A percentile compares a stretch with the other conserved stretches of the same genome.
These are phyloP conservation scores for Fusarium graminum DNA, from an alignment of 2,329 filamentous ascomycete genomes.

Conservation along the genomic window DNA sequence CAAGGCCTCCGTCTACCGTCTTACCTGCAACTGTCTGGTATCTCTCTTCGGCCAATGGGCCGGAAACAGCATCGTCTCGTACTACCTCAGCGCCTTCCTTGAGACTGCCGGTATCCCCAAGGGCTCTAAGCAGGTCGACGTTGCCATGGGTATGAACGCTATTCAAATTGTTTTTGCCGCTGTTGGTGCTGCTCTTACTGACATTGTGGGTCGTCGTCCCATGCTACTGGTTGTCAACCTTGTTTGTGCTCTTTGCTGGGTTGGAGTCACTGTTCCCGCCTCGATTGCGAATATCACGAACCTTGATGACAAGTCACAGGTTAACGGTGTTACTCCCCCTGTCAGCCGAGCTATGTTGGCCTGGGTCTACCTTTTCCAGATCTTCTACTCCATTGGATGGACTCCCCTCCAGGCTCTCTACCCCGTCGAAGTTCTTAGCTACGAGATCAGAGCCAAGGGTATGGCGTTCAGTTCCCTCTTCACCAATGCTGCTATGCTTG, in stretches of 20 bases:
- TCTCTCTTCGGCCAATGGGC: conserved; percentile 63
- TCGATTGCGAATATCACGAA: conserved; percentile 53
- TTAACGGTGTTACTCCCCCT: conserved; percentile 45
- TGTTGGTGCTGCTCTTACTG: conserved; percentile 62
- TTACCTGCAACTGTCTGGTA: conserved; percentile 59
- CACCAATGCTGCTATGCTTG: conserved; percentile 55
- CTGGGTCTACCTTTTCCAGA: conserved; percentile 55
- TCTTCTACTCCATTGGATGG: conserved; percentile 59
- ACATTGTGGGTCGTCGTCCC: conserved; percentile 64
- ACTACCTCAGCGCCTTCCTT: conserved; percentile 65
- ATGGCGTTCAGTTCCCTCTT: conserved; percentile 64
- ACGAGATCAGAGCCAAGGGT: conserved; percentile 68
- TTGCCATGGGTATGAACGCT: conserved; percentile 63
- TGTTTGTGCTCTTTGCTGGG: conserved; percentile 62
- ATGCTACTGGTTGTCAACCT: conserved; percentile 63
- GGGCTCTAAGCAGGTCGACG: conserved; percentile 60
- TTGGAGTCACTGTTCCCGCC: conserved; percentile 62
- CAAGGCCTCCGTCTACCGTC: conserved; percentile 58
- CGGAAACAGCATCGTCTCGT: conserved; percentile 59
- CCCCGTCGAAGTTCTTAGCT: conserved; percentile 66
- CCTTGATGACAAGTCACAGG: conserved; percentile 45
- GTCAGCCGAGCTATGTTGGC: conserved; percentile 62
- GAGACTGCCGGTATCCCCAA: conserved; percentile 63
- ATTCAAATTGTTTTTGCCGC: conserved; percentile 63
- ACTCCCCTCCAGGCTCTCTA: conserved; percentile 59